Conservation (phyloP, 139 green algal genomes). For the Closterium sp. region DNA sequence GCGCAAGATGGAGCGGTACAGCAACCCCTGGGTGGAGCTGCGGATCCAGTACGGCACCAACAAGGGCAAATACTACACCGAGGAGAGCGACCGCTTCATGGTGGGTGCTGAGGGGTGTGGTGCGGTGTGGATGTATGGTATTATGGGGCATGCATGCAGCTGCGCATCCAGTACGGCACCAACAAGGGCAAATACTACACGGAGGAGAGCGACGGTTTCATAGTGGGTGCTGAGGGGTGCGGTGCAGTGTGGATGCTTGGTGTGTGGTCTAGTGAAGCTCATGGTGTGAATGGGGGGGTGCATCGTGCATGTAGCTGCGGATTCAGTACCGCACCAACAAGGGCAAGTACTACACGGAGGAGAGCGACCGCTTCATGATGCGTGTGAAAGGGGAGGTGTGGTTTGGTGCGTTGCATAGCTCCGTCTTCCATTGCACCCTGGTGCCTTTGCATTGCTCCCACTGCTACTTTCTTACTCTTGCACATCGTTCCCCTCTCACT, state of each 20-base stretch:
- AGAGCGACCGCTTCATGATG: constrained; percentile 97
- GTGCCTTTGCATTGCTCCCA: not conserved
- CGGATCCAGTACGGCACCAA: constrained; percentile 89
- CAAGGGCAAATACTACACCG: constrained; percentile 97
- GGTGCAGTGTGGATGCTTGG: too few species aligned
- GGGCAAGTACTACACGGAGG: constrained; percentile 97
- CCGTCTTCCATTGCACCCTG: not conserved
- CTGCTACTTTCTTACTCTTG: not conserved
- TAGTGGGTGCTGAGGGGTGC: constrained; percentile 53
- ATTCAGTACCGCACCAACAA: constrained; percentile 92
- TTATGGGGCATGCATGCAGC: too few species aligned
- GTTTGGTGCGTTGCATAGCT: too few species aligned
- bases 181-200: constrained; percentile 97
- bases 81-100: constrained; percentile 99
- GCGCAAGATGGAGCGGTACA: constrained; percentile 89
- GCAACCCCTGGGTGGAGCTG: constrained; percentile 92
- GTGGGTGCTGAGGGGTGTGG: constrained; percentile 9
- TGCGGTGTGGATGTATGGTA: too few species aligned
- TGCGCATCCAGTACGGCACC: constrained; percentile 86
- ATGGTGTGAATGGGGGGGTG: too few species aligned
- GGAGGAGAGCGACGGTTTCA: constrained; percentile 98
- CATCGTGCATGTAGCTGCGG: constrained; percentile 76
- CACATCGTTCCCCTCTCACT: not conserved
- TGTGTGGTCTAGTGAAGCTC: too few species aligned
- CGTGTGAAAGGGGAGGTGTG: not conserved